Conservation (phyloP, 192 early-diverging fungal genomes). For the Mortierella antarctica region DNA sequence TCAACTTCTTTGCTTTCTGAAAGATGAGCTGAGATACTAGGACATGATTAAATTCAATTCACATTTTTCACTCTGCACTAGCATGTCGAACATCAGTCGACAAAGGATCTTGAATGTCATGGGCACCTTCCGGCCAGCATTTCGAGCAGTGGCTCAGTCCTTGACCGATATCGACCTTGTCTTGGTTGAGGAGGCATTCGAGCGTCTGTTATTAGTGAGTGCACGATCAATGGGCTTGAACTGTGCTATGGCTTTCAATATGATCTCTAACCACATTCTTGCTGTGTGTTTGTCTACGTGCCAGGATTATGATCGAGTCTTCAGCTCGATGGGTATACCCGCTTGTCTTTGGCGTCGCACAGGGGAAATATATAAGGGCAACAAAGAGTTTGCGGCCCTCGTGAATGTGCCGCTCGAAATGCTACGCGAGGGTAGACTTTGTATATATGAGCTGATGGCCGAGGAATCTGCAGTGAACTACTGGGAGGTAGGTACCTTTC, state of each 20-base stretch:
- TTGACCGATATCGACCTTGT: conserved; percentile 95
- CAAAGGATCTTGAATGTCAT: conserved; percentile 89
- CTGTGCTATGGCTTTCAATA: neutral
- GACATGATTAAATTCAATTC: conserved; percentile 3
- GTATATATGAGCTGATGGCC: conserved; percentile 78
- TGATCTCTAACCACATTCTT: neutral
- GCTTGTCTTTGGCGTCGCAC: conserved; percentile 96
- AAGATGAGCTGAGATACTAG: neutral
- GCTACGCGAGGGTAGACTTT: conserved; percentile 74
- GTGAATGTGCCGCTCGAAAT: conserved; percentile 86
- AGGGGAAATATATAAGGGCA: conserved; percentile 96
- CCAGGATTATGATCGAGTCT: conserved; percentile 94
- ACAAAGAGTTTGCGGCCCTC: conserved; percentile 93
- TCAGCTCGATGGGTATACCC: conserved; percentile 94
- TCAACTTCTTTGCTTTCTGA: neutral
- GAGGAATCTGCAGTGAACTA: conserved; percentile 97
- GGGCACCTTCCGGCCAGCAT: conserved; percentile 88
- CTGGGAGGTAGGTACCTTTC: conserved; percentile 77
- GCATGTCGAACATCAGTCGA: conserved; percentile 75
- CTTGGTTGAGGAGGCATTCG: conserved; percentile 96
- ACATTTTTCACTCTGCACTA: conserved; percentile 10
- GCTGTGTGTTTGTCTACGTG: neutral
- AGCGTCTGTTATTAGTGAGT: conserved; percentile 83
- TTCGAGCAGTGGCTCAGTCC: conserved; percentile 86
- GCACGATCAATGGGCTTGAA: neutral